These are phyloP conservation scores for Penicillium samsonianum DNA, from an alignment of 495 filamentous ascomycete genomes.

Conservation along the genomic window DNA sequence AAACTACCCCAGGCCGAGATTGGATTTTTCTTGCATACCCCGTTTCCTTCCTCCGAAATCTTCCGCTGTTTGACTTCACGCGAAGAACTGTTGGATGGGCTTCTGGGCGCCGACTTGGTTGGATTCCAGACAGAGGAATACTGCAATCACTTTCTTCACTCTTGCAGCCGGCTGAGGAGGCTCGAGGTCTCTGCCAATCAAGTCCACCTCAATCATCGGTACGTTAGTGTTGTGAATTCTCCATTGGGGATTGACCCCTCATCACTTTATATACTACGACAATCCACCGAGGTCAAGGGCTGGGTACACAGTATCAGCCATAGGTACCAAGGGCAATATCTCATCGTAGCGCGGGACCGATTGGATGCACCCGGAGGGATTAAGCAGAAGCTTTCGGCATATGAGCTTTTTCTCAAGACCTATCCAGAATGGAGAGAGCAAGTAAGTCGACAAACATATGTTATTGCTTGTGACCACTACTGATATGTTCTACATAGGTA, in stretches of 20 bases:
- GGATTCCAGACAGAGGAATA: conserved; percentile 91
- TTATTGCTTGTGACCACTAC: not conserved
- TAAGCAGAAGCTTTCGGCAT: conserved; percentile 82
- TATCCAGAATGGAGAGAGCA: conserved; percentile 81
- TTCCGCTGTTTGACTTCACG: conserved; percentile 82
- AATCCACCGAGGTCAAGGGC: conserved; percentile 63
- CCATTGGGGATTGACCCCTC: conserved; percentile 64
- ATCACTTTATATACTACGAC: conserved; percentile 62
- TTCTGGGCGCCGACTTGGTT: conserved; percentile 86
- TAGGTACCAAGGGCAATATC: conserved; percentile 72
- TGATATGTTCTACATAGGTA: conserved; percentile 41
- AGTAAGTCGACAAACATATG: conserved; percentile 30
- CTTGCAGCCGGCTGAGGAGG: conserved; percentile 78
- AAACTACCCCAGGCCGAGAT: conserved; percentile 80
- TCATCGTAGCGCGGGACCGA: conserved; percentile 87
- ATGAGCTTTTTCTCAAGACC: conserved; percentile 82
- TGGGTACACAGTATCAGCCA: conserved; percentile 73
- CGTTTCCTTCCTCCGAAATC: conserved; percentile 89
- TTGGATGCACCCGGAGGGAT: conserved; percentile 84
- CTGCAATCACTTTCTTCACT: conserved; percentile 85
- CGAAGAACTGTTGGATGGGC: conserved; percentile 76
- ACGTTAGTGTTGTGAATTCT: conserved; percentile 67
- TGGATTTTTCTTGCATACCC: conserved; percentile 88
- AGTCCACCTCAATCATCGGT: conserved; percentile 77
- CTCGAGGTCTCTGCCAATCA: conserved; percentile 79